These are phyloP conservation scores for Colletotrichum cordylinicola DNA, from an alignment of 2,329 filamentous ascomycete species.

Conservation along the genomic window DNA sequence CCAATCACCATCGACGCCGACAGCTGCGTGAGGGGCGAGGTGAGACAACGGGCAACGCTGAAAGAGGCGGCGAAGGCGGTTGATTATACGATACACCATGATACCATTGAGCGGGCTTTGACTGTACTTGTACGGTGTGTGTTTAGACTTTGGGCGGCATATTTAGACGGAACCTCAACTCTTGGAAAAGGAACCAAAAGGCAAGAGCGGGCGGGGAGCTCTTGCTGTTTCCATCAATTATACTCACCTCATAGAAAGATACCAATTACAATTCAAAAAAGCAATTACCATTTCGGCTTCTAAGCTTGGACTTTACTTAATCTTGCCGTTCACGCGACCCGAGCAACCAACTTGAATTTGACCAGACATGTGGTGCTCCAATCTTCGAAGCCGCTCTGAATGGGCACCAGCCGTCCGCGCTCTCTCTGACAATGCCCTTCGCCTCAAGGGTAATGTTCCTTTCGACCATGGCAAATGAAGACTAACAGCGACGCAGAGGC, in stretches of 20 bases:
- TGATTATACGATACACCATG: not conserved
- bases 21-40: conserved; percentile 14
- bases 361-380: conserved; percentile 42
- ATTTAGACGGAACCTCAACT: conserved; percentile 11
- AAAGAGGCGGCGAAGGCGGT: not conserved
- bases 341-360: not conserved
- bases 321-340: not conserved
- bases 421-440: conserved; percentile 25
- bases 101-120: conserved; percentile 10
- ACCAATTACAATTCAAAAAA: not conserved
- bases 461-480: not conserved
- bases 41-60: not conserved
- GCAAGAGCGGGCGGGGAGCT: not conserved
- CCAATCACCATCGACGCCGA: conserved; percentile 31
- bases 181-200: not conserved
- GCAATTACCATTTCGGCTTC: not conserved
- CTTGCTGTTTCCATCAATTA: not conserved
- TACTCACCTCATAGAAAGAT: conserved; percentile 16
- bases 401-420: conserved; percentile 38
- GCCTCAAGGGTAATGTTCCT: conserved; percentile 31
- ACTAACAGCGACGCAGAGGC: conserved; percentile 37
- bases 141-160: not conserved
- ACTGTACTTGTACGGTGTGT: not conserved
- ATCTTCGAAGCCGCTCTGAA: conserved; percentile 39
- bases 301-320: not conserved